These are phyloP conservation scores for Dalechampia spathulata DNA, from an alignment of 441 rosid species.

Conservation along the genomic window DNA sequence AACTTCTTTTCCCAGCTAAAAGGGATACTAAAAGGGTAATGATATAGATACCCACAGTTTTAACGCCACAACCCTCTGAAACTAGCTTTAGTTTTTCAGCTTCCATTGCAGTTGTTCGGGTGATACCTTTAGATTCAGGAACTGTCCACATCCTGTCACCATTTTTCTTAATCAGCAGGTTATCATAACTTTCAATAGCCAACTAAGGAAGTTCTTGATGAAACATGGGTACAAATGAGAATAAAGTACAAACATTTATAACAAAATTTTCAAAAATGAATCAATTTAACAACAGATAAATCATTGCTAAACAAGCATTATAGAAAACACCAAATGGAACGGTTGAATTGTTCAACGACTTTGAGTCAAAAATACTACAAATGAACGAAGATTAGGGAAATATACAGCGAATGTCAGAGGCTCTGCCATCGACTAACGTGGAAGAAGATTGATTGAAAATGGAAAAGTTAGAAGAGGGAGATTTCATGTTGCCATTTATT, in stretches of 20 bases:
- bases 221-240: background rate
- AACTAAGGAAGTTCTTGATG: background rate
- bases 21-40: background rate
- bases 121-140: slow-evolving; percentile 60
- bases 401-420: slow-evolving; percentile 4
- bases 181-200: slow-evolving; percentile 5
- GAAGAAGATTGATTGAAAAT: background rate
- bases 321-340: background rate
- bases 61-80: slow-evolving; percentile 70
- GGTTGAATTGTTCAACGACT: background rate
- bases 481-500: too few relatives aligned
- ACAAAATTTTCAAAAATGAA: background rate
- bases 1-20: background rate
- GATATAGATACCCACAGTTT: slow-evolving; percentile 46
- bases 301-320: background rate
- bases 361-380: background rate
- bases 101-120: slow-evolving; percentile 52
- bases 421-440: slow-evolving; percentile 6
- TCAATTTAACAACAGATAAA: background rate
- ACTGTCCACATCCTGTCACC: slow-evolving; percentile 59
- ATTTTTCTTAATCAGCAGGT: slow-evolving; percentile 13
- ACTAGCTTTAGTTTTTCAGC: slow-evolving; percentile 66
- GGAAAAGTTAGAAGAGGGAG: background rate
- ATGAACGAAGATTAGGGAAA: slow-evolving; percentile 1
- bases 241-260: background rate